Evolutionary conservation across 1,139 yeast genomes (phyloP).

Genomic region (Hansenula sp.): DNA sequence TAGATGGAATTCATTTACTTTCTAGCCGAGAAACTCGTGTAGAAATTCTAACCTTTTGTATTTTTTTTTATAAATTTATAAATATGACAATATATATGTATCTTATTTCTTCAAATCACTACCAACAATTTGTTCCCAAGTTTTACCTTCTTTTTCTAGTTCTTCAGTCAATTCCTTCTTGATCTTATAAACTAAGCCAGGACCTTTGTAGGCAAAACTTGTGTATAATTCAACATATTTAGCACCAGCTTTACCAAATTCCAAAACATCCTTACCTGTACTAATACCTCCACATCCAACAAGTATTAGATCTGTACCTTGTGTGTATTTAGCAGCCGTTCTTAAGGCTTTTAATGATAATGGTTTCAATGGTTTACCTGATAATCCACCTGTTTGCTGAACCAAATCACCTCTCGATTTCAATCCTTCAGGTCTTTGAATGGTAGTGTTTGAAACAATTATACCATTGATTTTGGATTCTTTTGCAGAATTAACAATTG

Average conservation of each 20-base stretch:
- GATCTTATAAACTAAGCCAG: constrained; percentile 77
- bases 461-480: constrained; percentile 84
- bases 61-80: no score
- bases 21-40: no score
- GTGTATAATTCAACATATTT: constrained; percentile 82
- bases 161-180: constrained; percentile 71
- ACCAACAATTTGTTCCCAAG: constrained; percentile 79
- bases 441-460: constrained; percentile 87
- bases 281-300: constrained; percentile 96
- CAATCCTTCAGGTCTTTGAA: constrained; percentile 65
- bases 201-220: constrained; percentile 89
- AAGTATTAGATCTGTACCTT: constrained; percentile 62
- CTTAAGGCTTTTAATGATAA: constrained; percentile 67
- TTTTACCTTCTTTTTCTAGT: constrained; percentile 68
- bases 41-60: no score
- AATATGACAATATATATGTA: not conserved
- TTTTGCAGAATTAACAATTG: constrained; percentile 81
- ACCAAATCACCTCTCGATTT: constrained; percentile 40
- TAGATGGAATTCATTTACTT: no score
- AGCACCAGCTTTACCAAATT: constrained; percentile 93
- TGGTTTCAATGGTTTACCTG: constrained; percentile 91
- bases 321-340: constrained; percentile 69
- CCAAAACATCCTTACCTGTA: constrained; percentile 81
- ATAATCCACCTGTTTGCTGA: constrained; percentile 75
- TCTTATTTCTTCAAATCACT: constrained; percentile 29